Evolutionary conservation across 139 green algal genomes (phyloP).

Genomic region (Tetratostichococcus sp.): DNA sequence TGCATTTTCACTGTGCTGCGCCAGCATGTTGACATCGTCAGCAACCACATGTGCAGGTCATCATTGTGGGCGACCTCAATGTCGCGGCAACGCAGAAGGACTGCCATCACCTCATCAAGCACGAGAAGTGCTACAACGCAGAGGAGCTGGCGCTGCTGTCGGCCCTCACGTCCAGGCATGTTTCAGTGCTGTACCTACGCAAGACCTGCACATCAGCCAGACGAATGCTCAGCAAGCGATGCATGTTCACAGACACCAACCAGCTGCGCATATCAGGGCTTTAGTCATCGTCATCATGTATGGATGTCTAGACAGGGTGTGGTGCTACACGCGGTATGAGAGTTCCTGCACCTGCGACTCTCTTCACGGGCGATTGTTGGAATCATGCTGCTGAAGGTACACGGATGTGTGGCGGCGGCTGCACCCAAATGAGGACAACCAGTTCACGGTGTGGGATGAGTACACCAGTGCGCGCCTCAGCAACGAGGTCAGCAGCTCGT

Average conservation of each 20-base stretch:
- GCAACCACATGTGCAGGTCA: constrained; percentile 41
- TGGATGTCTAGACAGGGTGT: too few relatives aligned
- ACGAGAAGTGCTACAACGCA: constrained; percentile 25
- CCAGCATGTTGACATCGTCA: too few relatives aligned
- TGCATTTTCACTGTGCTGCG: too few relatives aligned
- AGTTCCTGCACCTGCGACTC: too few relatives aligned
- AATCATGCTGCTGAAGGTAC: neutral
- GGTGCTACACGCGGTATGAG: too few relatives aligned
- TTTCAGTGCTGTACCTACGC: too few relatives aligned
- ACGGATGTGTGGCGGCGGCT: constrained; percentile 52
- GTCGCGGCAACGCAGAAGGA: constrained; percentile 36
- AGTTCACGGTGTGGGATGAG: constrained; percentile 68
- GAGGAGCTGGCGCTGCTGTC: constrained; percentile 30
- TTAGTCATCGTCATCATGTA: too few relatives aligned
- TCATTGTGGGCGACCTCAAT: constrained; percentile 68
- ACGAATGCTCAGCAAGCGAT: too few relatives aligned
- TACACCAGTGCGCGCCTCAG: constrained; percentile 58
- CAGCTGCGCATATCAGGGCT: too few relatives aligned
- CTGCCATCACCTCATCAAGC: constrained; percentile 32
- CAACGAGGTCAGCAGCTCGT: constrained; percentile 49
- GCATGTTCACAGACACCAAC: too few relatives aligned
- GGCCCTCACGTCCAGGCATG: constrained; percentile 7
- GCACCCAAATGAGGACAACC: constrained; percentile 29
- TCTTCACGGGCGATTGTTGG: neutral
- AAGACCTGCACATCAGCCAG: too few relatives aligned